Evolutionary conservation across 2,329 filamentous ascomycete species (phyloP), one percentile per base, ranked within the genome.

Genomic region (Sordariomycetes sp.): DNA sequence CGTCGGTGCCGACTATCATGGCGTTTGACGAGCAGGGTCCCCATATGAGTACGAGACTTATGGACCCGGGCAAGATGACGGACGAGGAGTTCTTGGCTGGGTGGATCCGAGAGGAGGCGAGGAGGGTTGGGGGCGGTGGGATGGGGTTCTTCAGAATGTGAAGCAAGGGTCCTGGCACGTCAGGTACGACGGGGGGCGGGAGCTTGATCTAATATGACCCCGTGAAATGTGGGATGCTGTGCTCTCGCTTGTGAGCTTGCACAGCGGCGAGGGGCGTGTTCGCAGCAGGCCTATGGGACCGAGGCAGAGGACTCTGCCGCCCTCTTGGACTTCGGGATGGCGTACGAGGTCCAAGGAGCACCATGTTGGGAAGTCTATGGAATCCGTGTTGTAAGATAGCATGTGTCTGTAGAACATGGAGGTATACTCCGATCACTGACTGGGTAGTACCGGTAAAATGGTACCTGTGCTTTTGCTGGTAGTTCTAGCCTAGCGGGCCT

Each of bases 1-100:
- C 74, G 28, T 75, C 74, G 18, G 73, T 84, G 61, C 82, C 82
- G 25, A 84, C 80, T 10, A 67, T 86, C 59, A 69, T 85, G 54
- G 77, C 76, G 65, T 84, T 85, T 64, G 79, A 82, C 32, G 32
- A 37, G 34, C 20, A 32, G 3, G 55, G 55, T 12, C 28, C 37
- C 46, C 46, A 46, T 1, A 12, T 57, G 55, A 57, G 55, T 22
- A 57, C 55, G 6, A 52, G 55, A 46, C 16, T 57, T 14, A 53
- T 43, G 46, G 55, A 57, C 55, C 55, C 55, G 46, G 48, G 46
- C 59, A 71, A 72, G 62, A 69, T 85, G 60, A 71, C 72, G 2
- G 77, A 83, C 63, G 69, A 73, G 25, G 66, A 69, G 59, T 82
- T 79, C 60, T 67, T 84, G 51, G 73, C 74, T 61, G 75, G 79